Conservation (phyloP, 163 green algal genomes). For the Smithsoniella earleae region DNA sequence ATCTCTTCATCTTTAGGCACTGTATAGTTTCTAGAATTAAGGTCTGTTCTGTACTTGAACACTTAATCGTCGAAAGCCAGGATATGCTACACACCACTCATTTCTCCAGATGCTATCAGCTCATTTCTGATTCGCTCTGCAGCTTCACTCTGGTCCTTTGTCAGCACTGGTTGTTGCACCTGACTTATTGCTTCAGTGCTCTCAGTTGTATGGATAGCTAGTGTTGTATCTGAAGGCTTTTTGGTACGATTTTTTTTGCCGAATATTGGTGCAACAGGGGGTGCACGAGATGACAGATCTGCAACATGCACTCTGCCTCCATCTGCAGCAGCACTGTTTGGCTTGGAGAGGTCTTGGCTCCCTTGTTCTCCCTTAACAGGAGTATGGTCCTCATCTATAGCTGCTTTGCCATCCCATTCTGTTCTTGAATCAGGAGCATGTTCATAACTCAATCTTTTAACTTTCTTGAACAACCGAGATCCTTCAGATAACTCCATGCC, state of each 20-base stretch:
- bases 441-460: too few species aligned
- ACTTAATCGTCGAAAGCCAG: neutral
- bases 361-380: neutral
- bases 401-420: neutral
- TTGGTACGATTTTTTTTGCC: neutral
- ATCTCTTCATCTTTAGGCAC: neutral
- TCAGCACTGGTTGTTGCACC: neutral
- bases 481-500: neutral
- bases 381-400: neutral
- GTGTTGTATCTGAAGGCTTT: neutral
- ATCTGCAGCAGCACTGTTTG: neutral
- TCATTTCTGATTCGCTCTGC: neutral
- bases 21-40: neutral
- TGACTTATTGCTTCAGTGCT: neutral
- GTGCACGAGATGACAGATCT: neutral
- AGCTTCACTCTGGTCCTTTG: neutral
- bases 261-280: neutral
- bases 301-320: neutral
- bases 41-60: neutral
- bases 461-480: neutral
- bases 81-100: neutral
- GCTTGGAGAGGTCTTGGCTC: neutral
- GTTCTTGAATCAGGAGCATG: too few species aligned
- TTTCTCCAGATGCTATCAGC: slow-evolving; percentile 21
- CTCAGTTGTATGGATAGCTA: neutral